phyloP scores from a whole-genome alignment of 2,329 filamentous ascomycete genomes.

The Pyrenochaeta sp. region DNA sequence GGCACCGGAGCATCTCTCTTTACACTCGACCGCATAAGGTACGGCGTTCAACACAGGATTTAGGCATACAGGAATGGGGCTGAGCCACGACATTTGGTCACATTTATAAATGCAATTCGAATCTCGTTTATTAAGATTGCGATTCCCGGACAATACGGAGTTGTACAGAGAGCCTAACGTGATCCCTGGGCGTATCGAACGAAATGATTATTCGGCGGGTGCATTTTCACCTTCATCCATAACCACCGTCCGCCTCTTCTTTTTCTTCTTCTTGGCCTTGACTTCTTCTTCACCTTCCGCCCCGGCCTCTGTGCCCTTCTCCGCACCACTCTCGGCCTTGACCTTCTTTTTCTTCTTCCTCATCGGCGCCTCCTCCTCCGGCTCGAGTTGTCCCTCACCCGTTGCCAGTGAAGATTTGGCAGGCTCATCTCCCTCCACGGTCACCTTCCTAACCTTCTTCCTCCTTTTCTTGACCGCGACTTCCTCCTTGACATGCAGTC shows the following conservation, averaged over 20 bases:
- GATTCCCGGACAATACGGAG: neutral
- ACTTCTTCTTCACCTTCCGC: conserved; percentile 40
- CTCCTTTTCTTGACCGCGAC: conserved; percentile 70
- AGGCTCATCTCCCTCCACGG: conserved; percentile 65
- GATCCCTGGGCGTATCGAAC: neutral
- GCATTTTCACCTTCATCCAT: conserved; percentile 37
- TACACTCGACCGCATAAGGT: neutral
- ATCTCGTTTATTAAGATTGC: conserved; percentile 1
- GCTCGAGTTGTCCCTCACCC: conserved; percentile 18
- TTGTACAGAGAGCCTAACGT: neutral
- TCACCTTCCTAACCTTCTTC: conserved; percentile 55
- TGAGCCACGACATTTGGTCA: conserved; percentile 7
- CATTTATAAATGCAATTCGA: conserved; percentile 8
- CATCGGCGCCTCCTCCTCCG: conserved; percentile 19
- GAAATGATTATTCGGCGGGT: conserved; percentile 11
- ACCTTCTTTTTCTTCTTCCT: conserved; percentile 56
- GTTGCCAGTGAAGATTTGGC: conserved; percentile 53
- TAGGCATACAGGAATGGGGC: neutral
- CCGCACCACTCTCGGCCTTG: conserved; percentile 34
- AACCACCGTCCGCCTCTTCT: conserved; percentile 49
- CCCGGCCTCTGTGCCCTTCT: conserved; percentile 17
- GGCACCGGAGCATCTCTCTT: neutral
- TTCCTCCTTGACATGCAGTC: conserved; percentile 74
- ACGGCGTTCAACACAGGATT: conserved; percentile 9
- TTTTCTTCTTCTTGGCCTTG: conserved; percentile 53